phyloP scores from a whole-genome alignment of 768 basidiomycete species.

The Butyriboletus loyo region DNA sequence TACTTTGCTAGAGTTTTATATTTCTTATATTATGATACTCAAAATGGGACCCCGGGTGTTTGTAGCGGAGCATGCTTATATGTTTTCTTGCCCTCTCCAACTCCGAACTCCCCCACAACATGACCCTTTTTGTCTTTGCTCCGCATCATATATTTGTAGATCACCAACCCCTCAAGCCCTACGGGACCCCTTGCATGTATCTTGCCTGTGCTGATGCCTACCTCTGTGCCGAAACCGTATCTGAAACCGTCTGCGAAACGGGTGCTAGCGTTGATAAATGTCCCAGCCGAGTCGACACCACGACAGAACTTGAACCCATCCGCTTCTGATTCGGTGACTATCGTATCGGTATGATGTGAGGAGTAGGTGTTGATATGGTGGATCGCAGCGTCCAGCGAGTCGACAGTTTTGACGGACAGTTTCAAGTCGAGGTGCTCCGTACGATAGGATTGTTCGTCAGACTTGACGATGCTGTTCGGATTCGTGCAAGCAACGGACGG shows the following conservation, averaged over 20 bases:
- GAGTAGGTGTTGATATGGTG: conserved; percentile 89
- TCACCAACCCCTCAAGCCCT: conserved; percentile 88
- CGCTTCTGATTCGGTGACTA: conserved; percentile 75
- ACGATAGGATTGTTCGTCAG: conserved; percentile 64
- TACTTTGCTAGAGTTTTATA: neutral
- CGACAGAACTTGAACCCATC: conserved; percentile 74
- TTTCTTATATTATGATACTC: conserved; percentile 2
- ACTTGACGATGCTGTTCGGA: conserved; percentile 47
- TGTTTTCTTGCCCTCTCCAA: conserved; percentile 61
- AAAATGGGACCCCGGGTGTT: conserved; percentile 23
- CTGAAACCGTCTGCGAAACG: conserved; percentile 96
- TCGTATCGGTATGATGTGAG: conserved; percentile 93
- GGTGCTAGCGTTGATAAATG: conserved; percentile 93
- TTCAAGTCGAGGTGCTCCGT: conserved; percentile 88
- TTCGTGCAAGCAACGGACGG: conserved; percentile 36
- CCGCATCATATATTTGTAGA: conserved; percentile 92
- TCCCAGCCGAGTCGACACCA: conserved; percentile 88
- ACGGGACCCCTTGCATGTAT: conserved; percentile 97
- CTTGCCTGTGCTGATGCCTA: conserved; percentile 94
- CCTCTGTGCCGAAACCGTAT: conserved; percentile 97
- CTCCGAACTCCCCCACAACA: conserved; percentile 82
- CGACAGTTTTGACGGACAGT: conserved; percentile 74
- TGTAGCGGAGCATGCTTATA: conserved; percentile 58
- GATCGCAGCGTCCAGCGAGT: conserved; percentile 73
- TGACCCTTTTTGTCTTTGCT: conserved; percentile 76